Base-by-base conservation (phyloP, 2,329 filamentous ascomycete genomes). In the Talaromyces sp. region DNA sequence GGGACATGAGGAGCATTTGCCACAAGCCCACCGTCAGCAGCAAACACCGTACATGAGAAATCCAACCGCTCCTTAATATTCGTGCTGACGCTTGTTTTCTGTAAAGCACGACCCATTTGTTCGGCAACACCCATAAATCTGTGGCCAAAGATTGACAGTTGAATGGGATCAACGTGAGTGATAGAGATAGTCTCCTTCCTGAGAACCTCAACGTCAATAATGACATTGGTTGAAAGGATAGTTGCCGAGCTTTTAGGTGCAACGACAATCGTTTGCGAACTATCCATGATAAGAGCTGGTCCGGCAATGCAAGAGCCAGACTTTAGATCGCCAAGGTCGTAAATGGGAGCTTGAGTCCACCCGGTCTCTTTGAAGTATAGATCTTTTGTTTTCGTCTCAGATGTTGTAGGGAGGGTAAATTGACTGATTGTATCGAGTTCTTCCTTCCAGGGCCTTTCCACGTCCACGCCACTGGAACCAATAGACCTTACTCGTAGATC, bases 401-500 rank as follows among this genome's bases (percentile, higher is more conserved):
- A 4, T 22, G 53, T 13, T 33, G 8, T 36, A 10, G 17, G 11
- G 36, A 55, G 13, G 17, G 30, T 32, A 13, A 25, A 11, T 30
- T 30, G 15, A 36, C 30, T 32, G 25, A 59, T 33, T 9, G 49
- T 19, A 39, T 60, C 19, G 62, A 66, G 42, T n/a, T 30, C 54
- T n/a, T 32, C 44, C 10, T 55, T 55, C 56, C 56, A 58, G 4
- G 56, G 56, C 9, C 25, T 52, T 30, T 44, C 33, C 4, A 58
- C 19, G 1, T 58, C 56, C 17, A 58, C 56, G 13, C 39, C 39
- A 19, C 56, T 58, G 3, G 33, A 32, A 17, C 59, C 59, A 19
- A 61, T 42, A 15, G 59, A 57, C 51, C 92, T 83, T 6, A 91
- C 89, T 52, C 91, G 85, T 2, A 95, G 88, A 71, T 96, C 92